A percentile compares a stretch with the other conserved stretches of the same genome.
Conservation (phyloP, 805 yeast species). For the Cyberlindnera japonica region DNA sequence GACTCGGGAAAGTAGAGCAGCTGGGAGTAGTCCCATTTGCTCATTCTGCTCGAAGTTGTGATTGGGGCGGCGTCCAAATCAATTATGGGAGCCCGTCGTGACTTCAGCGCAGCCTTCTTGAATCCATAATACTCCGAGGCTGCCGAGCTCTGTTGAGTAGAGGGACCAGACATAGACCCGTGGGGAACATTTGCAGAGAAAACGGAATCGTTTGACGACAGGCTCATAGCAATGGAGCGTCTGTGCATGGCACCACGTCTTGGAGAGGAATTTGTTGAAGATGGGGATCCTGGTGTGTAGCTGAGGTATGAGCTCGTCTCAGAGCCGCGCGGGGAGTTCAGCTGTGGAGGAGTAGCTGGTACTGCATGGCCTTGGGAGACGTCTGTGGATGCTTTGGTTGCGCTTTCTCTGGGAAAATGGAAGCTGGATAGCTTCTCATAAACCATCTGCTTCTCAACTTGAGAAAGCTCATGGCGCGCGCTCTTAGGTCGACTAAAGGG, state of each 20-base stretch:
- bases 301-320: not conserved
- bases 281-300: not conserved
- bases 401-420: conserved; percentile 11
- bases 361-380: not conserved
- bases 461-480: not conserved
- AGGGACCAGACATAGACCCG: not conserved
- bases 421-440: conserved; percentile 13
- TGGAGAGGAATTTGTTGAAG: not conserved
- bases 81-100: conserved; percentile 13
- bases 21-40: not conserved
- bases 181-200: not conserved
- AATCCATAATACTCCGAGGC: too few relatives aligned
- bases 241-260: not conserved
- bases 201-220: conserved; percentile 1
- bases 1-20: not conserved
- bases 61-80: conserved; percentile 17
- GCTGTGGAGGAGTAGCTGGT: too few relatives aligned
- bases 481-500: not conserved
- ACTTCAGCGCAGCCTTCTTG: too few relatives aligned
- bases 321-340: not conserved
- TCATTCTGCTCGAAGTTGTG: conserved; percentile 14
- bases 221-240: not conserved
- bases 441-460: not conserved
- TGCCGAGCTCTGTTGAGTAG: not conserved
- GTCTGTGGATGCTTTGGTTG: not conserved